Evolutionary conservation across 2,329 filamentous ascomycete species (phyloP), one percentile per base, ranked within the genome.

Genomic region (Monosporascus sp.): DNA sequence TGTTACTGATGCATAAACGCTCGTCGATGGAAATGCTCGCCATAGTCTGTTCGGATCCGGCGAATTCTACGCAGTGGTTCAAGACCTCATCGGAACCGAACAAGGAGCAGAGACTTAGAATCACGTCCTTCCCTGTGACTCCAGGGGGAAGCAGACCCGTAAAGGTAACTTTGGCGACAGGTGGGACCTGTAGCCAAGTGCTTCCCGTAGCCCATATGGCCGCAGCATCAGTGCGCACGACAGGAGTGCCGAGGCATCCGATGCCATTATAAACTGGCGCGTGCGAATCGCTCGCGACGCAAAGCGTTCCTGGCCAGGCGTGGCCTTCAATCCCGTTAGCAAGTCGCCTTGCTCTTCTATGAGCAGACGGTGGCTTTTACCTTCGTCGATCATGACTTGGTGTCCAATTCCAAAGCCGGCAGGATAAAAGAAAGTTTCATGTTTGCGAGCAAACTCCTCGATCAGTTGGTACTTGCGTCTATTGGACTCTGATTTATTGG

Each of bases 81-180:
- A 97, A 78, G 0, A 97, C 93, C 45, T 96, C 90, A 61, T 91
- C 87, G 51, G 88, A 84, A 71, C 89, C 88, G 76, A 97, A 95
- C 0, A 96, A 73, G 1, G 88, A 90, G 61, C 90, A 95, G 1
- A 97, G 79, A 0, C 91, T 90, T 26, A 97, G 82, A 60, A 97
- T 97, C 14, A 96, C 88, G 69, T 97, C 94, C 71, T 99, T 97
- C 31, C 91, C 93, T 0, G 88, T 91, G 1, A 96, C 91, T 11
- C 92, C 92, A 1, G 76, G 74, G 0, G 90, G 92, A 7, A 96
- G 74, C 0, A 82, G 71, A 7, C 91, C 92, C 0, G 81, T 89
- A 11, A 97, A 78, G 0, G 82, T 92, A 24, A 97, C 82, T 71
- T 88, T 87, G 1, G 88, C 90, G 27, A 96, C 82, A 0, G 91